These are phyloP conservation scores for Ministeria vibrans DNA, from an alignment of 78 protist genomes.

Conservation along the genomic window DNA sequence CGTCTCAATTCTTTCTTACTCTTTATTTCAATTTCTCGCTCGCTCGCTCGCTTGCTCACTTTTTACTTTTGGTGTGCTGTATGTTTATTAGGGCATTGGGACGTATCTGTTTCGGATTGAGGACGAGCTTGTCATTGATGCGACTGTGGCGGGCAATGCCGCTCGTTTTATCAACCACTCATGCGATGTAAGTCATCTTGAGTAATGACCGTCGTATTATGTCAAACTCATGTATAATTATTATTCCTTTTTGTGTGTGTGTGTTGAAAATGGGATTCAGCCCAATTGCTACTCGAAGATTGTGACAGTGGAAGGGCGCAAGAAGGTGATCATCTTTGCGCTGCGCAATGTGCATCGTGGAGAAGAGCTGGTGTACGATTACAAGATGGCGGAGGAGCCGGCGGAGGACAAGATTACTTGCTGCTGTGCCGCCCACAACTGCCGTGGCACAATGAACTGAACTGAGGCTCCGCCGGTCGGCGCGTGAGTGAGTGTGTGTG, in stretches of 20 bases:
- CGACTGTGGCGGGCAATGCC: constrained; percentile 59
- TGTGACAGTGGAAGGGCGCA: background rate
- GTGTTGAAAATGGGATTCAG: background rate
- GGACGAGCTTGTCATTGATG: constrained; percentile 49
- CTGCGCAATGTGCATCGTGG: background rate
- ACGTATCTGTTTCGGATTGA: constrained; percentile 72
- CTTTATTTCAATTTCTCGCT: background rate
- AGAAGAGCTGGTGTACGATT: background rate
- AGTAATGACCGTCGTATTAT: no score
- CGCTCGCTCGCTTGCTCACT: background rate
- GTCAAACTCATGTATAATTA: no score
- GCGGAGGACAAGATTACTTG: background rate
- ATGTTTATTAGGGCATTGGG: constrained; percentile 27
- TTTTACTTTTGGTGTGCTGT: background rate
- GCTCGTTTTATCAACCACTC: constrained; percentile 85
- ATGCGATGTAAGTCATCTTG: constrained; percentile 37
- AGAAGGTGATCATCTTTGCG: background rate
- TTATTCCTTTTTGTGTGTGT: background rate
- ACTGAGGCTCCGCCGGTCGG: no score
- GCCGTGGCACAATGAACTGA: constrained; percentile 4
- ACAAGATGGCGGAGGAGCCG: background rate
- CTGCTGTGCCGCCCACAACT: background rate
- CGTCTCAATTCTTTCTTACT: background rate
- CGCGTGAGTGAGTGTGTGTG: no score
- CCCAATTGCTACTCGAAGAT: background rate